Percentiles rank a stretch among this genome's conserved stretches.
These are phyloP conservation scores for Phellopilus nigrolimitatus DNA, from an alignment of 1,284 basidiomycete genomes.

Conservation along the genomic window DNA sequence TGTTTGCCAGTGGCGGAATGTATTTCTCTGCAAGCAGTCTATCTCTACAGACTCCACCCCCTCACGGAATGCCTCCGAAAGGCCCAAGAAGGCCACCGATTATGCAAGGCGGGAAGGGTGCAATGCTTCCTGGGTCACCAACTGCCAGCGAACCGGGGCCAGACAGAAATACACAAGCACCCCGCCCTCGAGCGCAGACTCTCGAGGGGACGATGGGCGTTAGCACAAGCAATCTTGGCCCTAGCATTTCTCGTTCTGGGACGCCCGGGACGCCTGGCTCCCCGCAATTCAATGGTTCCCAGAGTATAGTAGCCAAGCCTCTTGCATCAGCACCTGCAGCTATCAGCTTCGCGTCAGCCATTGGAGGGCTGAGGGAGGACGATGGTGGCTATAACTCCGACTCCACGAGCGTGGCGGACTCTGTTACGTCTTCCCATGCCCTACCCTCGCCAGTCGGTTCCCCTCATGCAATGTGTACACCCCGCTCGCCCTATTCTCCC, in stretches of 20 bases:
- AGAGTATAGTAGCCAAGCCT: conserved; percentile 1
- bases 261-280: background rate
- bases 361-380: conserved; percentile 37
- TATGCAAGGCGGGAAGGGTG: conserved; percentile 15
- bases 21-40: conserved; percentile 48
- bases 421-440: background rate
- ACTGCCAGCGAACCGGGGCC: conserved; percentile 1
- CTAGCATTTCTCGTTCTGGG: background rate
- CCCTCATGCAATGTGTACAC: background rate
- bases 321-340: conserved; percentile 14
- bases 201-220: background rate
- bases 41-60: conserved; percentile 33
- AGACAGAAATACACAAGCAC: background rate
- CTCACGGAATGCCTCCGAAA: background rate
- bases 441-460: background rate
- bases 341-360: background rate
- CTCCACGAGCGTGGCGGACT: conserved; percentile 2
- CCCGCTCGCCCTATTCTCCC: background rate
- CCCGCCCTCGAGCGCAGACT: conserved; percentile 16
- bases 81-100: conserved; percentile 13
- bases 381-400: conserved; percentile 11
- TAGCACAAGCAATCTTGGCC: background rate
- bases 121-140: conserved; percentile 11
- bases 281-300: background rate
- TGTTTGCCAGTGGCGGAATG: conserved; percentile 28